Base-by-base conservation (phyloP, 352 stramenopile species). In the Pythium apleroticum region DNA sequence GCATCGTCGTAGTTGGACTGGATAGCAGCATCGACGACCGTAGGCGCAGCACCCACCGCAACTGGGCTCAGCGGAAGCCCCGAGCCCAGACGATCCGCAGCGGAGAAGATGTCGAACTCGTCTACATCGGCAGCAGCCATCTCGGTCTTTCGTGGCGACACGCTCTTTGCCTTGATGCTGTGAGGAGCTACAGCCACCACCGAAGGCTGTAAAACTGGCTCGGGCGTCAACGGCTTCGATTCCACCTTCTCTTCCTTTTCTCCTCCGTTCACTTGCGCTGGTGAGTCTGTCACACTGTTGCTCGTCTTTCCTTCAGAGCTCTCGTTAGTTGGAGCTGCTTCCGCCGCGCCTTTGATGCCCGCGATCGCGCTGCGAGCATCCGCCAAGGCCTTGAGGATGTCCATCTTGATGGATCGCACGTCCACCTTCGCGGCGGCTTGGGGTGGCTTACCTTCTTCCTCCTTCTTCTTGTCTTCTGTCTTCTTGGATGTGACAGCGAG, bases 1-100 rank as follows among this genome's bases (percentile, higher is more conserved):
- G 77, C 76, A 67, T 99, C 97, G 66, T 99, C 97, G 62, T 90
- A 99, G 68, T 99, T 98, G 22, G 88, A 93, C 46, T 93, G 81
- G 17, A 90, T 33, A 4, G 69, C 68, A 19, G 77, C 71, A 30
- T 76, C 69, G 15, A 76, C 71, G 31, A 81, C 67, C 0, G 78
- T 20, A 22, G 49, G 19, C 8, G 57, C 25, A 11, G 65, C 70
- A 9, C 76, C 76, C 25, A 80, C 69, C 15, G 71, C 71, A 27
- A 81, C 60, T 49, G 67, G 67, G 45, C 67, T 74, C 9, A 67
- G 15, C n/a, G 57, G 43, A 35, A 66, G 20, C 4, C 70, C 72
- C n/a, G 68, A 72, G 20, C 81, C 81, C 22, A 88, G 68, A 25
- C 89, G 54, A 41, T 90, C 87, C 31, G 88, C 82, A 56, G 86